Conservation (phyloP, 2,329 filamentous ascomycete species). For the Sclerotinia trifoliorum region DNA sequence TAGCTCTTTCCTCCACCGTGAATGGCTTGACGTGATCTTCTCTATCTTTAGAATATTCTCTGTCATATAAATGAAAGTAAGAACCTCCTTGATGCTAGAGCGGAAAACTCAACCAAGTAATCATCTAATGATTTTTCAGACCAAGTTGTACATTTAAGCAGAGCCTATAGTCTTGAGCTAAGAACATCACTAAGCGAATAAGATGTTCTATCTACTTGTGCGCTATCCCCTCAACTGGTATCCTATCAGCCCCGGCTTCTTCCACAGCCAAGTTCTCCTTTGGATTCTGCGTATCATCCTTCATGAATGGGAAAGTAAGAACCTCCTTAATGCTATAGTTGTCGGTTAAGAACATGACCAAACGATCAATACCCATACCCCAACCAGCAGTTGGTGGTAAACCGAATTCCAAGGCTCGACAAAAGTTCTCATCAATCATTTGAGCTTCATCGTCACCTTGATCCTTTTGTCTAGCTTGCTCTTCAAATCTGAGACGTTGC, state of each 20-base stretch:
- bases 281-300: constrained; percentile 63
- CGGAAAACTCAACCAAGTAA: too few relatives aligned
- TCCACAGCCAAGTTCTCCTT: constrained; percentile 58
- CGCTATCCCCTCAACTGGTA: constrained; percentile 58
- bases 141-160: too few relatives aligned
- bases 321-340: constrained; percentile 97
- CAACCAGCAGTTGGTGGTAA: constrained; percentile 93
- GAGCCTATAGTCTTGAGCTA: too few relatives aligned
- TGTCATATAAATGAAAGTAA: too few relatives aligned
- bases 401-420: constrained; percentile 83
- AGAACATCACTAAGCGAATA: too few relatives aligned
- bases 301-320: constrained; percentile 96
- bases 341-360: constrained; percentile 94
- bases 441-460: constrained; percentile 98
- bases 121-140: too few relatives aligned
- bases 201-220: background rate
- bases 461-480: constrained; percentile 93
- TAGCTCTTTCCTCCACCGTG: background rate
- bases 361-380: constrained; percentile 92
- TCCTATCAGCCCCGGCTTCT: constrained; percentile 58
- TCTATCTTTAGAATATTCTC: too few relatives aligned
- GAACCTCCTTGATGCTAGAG: background rate
- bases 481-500: constrained; percentile 86
- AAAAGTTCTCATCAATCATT: constrained; percentile 93
- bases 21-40: background rate